Evolutionary conservation across 1,284 basidiomycete genomes (phyloP), one percentile per base, ranked within the genome.

Genomic region (Austroboletus niveus): DNA sequence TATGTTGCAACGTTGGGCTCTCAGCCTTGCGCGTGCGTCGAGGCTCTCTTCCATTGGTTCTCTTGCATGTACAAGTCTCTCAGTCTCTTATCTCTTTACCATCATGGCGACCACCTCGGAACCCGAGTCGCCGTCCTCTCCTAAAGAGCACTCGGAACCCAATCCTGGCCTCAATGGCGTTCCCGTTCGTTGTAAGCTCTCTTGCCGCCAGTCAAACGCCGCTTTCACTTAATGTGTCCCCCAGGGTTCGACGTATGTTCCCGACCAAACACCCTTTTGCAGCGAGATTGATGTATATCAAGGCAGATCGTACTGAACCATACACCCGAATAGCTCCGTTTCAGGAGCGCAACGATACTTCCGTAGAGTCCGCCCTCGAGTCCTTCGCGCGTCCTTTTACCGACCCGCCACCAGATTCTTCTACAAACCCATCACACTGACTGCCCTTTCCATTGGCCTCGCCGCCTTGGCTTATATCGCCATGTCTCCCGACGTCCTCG

Each of bases 291-390:
- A 58, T 58, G 31, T 57, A 49, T 49, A 51, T 46, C 31, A 59
- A 91, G 88, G 89, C 89, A 53, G 81, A 92, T 69, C 82, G 87
- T 58, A 85, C 84, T 45, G 89, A 92, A 66, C 62, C 89, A 10
- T 92, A 92, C 64, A 91, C 89, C 20, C 79, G 81, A 51, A 92
- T 89, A 60, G 75, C 78, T 47, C 89, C 89, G 27, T 92, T 92
- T 65, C 86, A 90, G 66, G 87, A 90, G 72, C 82, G 77, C 63
- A 77, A 83, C 68, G 89, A 92, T 64, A 89, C 89, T 20, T 88
- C 82, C 57, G 77, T 92, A 56, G 89, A 90, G 88, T 89, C 61
- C 61, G 84, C 75, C 46, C 39, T 8, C 42, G 45, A 36, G 7
- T 15, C 10, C 35, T 29, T 45, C 32, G 20, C 35, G 38, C 11